phyloP scores from a whole-genome alignment of 306 rosid species.

The Cicer bijugum region DNA sequence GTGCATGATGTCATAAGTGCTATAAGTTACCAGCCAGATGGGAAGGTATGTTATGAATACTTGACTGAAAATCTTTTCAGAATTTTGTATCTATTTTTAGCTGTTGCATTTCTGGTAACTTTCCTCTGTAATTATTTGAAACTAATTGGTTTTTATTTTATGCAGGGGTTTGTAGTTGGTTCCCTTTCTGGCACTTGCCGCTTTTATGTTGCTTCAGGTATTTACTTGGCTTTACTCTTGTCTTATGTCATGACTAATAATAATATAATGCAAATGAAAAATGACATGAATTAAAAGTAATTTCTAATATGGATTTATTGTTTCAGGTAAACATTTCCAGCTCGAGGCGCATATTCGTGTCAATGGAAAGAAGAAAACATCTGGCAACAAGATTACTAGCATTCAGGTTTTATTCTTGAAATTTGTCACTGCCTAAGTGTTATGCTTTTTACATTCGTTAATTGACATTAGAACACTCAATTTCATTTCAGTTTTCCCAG shows the following conservation, averaged over 20 bases:
- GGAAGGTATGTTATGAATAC: constrained; percentile 59
- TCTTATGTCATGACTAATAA: background rate
- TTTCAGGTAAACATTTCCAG: constrained; percentile 61
- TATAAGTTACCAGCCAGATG: constrained; percentile 75
- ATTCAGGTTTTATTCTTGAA: constrained; percentile 70
- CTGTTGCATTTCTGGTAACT: background rate
- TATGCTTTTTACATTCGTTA: constrained; percentile 5
- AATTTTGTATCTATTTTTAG: background rate
- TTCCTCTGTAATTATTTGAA: constrained; percentile 28
- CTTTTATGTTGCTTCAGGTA: constrained; percentile 76
- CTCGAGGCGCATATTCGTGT: constrained; percentile 59
- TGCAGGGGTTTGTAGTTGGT: constrained; percentile 84
- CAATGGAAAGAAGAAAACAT: constrained; percentile 62
- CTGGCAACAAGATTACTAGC: constrained; percentile 80
- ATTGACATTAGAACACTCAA: constrained; percentile 27
- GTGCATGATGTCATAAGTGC: constrained; percentile 79
- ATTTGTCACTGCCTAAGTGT: background rate
- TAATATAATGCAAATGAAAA: background rate
- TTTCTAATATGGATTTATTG: constrained; percentile 48
- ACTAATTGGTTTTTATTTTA: constrained; percentile 23
- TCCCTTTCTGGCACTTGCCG: constrained; percentile 74
- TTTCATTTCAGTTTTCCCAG: constrained; percentile 65
- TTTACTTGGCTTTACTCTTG: constrained; percentile 10
- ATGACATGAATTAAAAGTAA: background rate
- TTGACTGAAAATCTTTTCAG: constrained; percentile 19